Base-by-base conservation (phyloP, 2,329 filamentous ascomycete species). In the Fusarium aywerte region DNA sequence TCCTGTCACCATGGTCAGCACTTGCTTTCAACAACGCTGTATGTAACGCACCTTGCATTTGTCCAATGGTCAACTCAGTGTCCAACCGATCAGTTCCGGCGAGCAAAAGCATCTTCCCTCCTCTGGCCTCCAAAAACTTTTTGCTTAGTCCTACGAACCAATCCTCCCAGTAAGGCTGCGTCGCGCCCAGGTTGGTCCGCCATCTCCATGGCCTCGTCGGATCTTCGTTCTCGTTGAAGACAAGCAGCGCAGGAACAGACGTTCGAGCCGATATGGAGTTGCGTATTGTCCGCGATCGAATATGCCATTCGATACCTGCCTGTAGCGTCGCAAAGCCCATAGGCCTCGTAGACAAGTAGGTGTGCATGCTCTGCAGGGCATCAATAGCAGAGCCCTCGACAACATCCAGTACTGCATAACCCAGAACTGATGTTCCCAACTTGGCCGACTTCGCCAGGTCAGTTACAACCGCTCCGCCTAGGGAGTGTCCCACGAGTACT, bases 311-410 rank as follows among this genome's bases (percentile, higher is more conserved):
- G 68, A 99, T 93, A 8, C 90, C 95, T 5, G 91, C 87, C 66
- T 91, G 85, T 18, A 97, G 71, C 13, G 88, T 90, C n/a, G 88
- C 82, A 73, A 99, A 99, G 3, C 89, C 87, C 10, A 83, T 82
- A 0, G 96, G 96, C 21, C 96, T 86, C 6, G 90, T 93, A 2
- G 91, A 89, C 20, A 99, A 85, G 77, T 97, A 97, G 4, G 90
- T 91, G 69, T 96, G 91, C 96, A 99, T 99, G 78, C 91, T 94
- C 77, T 93, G 89, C 52, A 99, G 84, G 4, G 96, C 95, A 76
- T 98, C 96, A 78, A 99, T 95, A 32, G 96, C 96, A 1, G 92
- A 97, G 12, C 96, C 92, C 79, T 99, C 96, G 27, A 99, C 96
- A 6, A 99, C 93, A 78, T 99, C 96, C 16, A 99, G 83, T 9